Evolutionary conservation across 345 rosid species (phyloP).

Genomic region (Turritis glabra): DNA sequence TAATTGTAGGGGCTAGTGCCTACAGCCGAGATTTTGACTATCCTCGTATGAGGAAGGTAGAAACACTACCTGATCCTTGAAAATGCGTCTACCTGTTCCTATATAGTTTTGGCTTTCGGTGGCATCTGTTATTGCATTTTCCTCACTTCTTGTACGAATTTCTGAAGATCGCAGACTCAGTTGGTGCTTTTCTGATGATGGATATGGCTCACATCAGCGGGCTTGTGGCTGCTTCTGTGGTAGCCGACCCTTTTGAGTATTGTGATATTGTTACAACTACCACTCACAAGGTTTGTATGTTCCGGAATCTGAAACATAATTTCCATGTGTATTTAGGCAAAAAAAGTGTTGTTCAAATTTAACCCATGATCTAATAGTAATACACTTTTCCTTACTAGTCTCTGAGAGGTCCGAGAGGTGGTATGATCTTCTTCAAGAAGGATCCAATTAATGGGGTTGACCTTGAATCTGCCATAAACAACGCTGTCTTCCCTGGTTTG

Average conservation of each 20-base stretch:
- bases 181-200: conserved; percentile 93
- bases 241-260: conserved; percentile 74
- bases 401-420: conserved; percentile 95
- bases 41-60: conserved; percentile 87
- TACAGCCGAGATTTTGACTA: conserved; percentile 89
- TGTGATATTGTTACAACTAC: conserved; percentile 92
- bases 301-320: too few relatives aligned
- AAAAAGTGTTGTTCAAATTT: neutral
- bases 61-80: neutral
- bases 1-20: conserved; percentile 94
- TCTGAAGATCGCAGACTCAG: conserved; percentile 75
- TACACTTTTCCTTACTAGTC: conserved; percentile 47
- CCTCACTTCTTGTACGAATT: neutral
- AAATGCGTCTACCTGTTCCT: neutral
- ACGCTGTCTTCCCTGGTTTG: conserved; percentile 93
- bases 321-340: neutral
- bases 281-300: conserved; percentile 70
- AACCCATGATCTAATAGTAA: too few relatives aligned
- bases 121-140: conserved; percentile 9
- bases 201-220: conserved; percentile 98
- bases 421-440: conserved; percentile 91
- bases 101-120: neutral
- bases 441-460: conserved; percentile 82
- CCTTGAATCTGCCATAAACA: conserved; percentile 79
- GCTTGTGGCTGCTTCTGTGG: conserved; percentile 87